Percentiles rank a stretch among this genome's conserved stretches.
These are phyloP conservation scores for Brassica cretica DNA, from an alignment of 345 rosid genomes.

Conservation along the genomic window DNA sequence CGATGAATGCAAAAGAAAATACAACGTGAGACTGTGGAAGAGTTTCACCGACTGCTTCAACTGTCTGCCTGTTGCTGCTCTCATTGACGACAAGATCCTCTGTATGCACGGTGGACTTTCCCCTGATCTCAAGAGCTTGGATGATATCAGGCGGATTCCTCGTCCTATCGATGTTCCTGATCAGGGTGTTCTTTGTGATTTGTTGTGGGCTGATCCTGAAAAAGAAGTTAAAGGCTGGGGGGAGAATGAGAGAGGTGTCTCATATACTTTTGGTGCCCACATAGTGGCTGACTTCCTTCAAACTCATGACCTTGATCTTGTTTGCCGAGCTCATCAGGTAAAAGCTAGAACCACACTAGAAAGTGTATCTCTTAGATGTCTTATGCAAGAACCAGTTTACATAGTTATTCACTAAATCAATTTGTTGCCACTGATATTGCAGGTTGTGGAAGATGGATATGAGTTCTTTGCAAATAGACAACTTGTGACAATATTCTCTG, in stretches of 20 bases:
- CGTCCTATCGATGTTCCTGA: slow-evolving; percentile 28
- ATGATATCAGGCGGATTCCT: slow-evolving; percentile 23
- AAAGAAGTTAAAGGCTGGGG: slow-evolving; percentile 15
- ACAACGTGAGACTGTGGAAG: slow-evolving; percentile 75
- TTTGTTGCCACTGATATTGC: neutral
- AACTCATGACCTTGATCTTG: slow-evolving; percentile 25
- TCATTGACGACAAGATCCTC: slow-evolving; percentile 24
- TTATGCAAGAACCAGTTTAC: neutral
- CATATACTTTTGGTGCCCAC: slow-evolving; percentile 67
- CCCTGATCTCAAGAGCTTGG: slow-evolving; percentile 23
- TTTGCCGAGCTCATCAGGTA: slow-evolving; percentile 32
- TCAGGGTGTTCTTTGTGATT: slow-evolving; percentile 20
- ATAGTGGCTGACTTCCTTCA: slow-evolving; percentile 48
- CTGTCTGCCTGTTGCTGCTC: slow-evolving; percentile 37
- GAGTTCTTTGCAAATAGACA: slow-evolving; percentile 28
- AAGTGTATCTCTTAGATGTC: neutral
- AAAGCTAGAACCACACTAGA: slow-evolving; percentile 7
- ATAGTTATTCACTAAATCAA: neutral
- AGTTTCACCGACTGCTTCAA: slow-evolving; percentile 64
- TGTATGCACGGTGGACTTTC: slow-evolving; percentile 24
- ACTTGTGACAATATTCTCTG: slow-evolving; percentile 20
- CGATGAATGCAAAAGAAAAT: slow-evolving; percentile 76
- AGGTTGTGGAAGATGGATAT: slow-evolving; percentile 26
- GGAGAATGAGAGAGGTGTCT: slow-evolving; percentile 90
- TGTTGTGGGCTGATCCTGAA: slow-evolving; percentile 26